phyloP scores from a whole-genome alignment of 2,329 filamentous ascomycete species.

The Ceratocystis cubensis region DNA sequence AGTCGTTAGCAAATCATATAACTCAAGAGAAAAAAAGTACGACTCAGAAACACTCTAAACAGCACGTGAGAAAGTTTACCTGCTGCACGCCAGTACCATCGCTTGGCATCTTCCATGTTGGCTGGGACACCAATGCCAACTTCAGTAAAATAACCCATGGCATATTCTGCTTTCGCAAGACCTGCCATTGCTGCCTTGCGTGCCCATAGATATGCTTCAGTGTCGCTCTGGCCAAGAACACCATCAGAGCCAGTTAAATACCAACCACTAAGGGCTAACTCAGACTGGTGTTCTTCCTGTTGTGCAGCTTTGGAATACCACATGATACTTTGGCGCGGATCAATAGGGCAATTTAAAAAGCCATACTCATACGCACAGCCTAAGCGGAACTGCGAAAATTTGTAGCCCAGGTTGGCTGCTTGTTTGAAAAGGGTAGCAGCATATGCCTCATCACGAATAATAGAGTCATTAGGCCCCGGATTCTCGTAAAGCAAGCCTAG shows the following conservation, averaged over 20 bases:
- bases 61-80: conserved; percentile 47
- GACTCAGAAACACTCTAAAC: not conserved
- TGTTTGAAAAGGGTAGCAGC: conserved; percentile 71
- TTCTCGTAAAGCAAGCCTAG: conserved; percentile 56
- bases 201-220: conserved; percentile 94
- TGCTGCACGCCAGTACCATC: conserved; percentile 96
- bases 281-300: conserved; percentile 88
- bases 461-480: conserved; percentile 53
- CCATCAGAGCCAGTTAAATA: conserved; percentile 85
- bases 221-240: conserved; percentile 82
- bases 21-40: not conserved
- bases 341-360: conserved; percentile 65
- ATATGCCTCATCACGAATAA: conserved; percentile 71
- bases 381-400: conserved; percentile 83
- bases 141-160: conserved; percentile 88
- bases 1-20: conserved; percentile 25
- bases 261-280: conserved; percentile 77
- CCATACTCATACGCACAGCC: conserved; percentile 87
- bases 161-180: conserved; percentile 87
- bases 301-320: conserved; percentile 89
- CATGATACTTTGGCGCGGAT: conserved; percentile 72
- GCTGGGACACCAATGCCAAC: conserved; percentile 79
- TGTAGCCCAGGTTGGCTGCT: conserved; percentile 81
- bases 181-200: conserved; percentile 82
- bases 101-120: conserved; percentile 87